Percentiles rank a stretch among this genome's conserved stretches.
phyloP scores from a whole-genome alignment of 2,329 filamentous ascomycete genomes.

The Colletotrichum godetiae region DNA sequence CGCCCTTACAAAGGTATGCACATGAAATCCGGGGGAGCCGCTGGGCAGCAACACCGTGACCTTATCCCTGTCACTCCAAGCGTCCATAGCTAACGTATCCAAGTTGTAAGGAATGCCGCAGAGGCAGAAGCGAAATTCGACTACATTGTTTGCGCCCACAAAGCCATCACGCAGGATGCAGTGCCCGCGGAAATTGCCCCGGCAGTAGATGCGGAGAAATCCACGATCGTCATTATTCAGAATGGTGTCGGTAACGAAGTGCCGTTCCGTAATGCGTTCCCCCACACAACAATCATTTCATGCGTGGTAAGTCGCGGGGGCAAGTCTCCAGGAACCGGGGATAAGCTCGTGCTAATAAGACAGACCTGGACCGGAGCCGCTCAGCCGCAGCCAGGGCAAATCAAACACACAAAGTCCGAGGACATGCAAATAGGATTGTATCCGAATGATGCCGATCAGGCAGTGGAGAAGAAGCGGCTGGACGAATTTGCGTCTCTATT shows the following conservation, averaged over 20 bases:
- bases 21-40: background rate
- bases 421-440: constrained; percentile 67
- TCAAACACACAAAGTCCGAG: constrained; percentile 63
- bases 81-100: constrained; percentile 10
- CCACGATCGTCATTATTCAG: constrained; percentile 69
- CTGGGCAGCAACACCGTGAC: too few species aligned
- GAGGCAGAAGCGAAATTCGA: constrained; percentile 62
- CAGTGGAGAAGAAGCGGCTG: constrained; percentile 50
- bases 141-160: constrained; percentile 67
- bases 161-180: constrained; percentile 57
- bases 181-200: constrained; percentile 48
- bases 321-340: background rate
- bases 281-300: constrained; percentile 63
- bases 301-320: constrained; percentile 58
- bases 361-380: constrained; percentile 65
- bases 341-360: background rate
- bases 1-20: constrained; percentile 53
- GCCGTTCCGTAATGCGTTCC: constrained; percentile 61
- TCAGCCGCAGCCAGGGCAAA: constrained; percentile 59
- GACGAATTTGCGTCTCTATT: constrained; percentile 54
- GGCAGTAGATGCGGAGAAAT: constrained; percentile 51
- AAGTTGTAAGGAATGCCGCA: constrained; percentile 58
- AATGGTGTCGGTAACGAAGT: constrained; percentile 72
- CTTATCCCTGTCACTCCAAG: background rate
- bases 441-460: constrained; percentile 46